Base-by-base conservation (phyloP, 2,329 filamentous ascomycete species). In the Sporothrix inflata region DNA sequence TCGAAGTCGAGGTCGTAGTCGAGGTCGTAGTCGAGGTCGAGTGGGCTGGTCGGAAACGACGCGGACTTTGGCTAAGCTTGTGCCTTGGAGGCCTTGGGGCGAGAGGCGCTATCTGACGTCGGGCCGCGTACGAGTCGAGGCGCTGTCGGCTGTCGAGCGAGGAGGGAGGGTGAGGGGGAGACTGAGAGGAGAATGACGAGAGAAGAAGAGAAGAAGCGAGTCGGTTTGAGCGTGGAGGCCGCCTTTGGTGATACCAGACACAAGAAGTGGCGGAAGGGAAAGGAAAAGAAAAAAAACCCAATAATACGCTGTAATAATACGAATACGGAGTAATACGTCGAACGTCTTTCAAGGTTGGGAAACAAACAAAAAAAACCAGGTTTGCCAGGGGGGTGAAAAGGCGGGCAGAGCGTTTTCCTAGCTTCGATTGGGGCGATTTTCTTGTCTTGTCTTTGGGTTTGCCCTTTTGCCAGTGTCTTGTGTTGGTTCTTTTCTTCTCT, bases 21-120 rank as follows among this genome's bases (percentile, higher is more conserved):
- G 40, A 66, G 55, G 30, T 8, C 21, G 8, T 24, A 0, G 21
- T 24, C n/a, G 49, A 24, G 21, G 49, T 53, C 21, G 49, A 21
- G 42, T 49, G 27, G 45, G 42, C 27, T 63, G 12, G 57, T 65
- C 55, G 63, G 63, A 66, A 49, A 34, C 63, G 40, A 66, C 63
- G 63, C 42, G 42, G 63, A 49, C 63, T 12, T 66, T 66, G 7
- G 24, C 60, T 24, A 14, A 21, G 57, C 21, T 42, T 63, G 60
- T 63, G 60, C 12, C 60, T 63, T 61, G 60, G 60, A 65, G 60
- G 60, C 38, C 60, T 65, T n/a, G 60, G 34, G 16, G 60, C 55
- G 60, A 16, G n/a, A 42, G 61, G 63, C 63, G 63, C 63, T 66
- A 66, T 66, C 63, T 66, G 63, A 49, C 63, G 63, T 66, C 63